Base-by-base conservation (phyloP, 2,329 filamentous ascomycete species). In the Orbilia brochopaga region DNA sequence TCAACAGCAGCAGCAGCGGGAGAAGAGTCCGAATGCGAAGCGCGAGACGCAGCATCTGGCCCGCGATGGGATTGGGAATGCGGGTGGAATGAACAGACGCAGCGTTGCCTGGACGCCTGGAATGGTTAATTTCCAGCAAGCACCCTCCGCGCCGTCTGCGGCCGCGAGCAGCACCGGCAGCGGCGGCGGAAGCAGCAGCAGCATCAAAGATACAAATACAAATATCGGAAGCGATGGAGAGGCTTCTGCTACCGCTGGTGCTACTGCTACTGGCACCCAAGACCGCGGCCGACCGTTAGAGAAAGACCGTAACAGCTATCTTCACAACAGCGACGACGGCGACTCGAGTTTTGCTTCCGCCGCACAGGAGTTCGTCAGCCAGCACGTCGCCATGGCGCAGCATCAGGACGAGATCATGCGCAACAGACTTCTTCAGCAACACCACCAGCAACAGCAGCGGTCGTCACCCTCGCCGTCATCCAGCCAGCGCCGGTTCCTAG, bases 91-190 rank as follows among this genome's bases (percentile, higher is more conserved):
- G 64, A 62, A 27, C 66, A 66, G 86, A 73, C 85, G 87, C 74
- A 91, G 85, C 75, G 81, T 94, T 74, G 82, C 88, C 2, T 97
- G 92, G 92, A 89, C 92, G 75, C 91, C 92, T 4, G 87, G 85
- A 37, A 85, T 86, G 77, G 81, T 82, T 57, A 65, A 72, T 72
- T 65, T 72, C 30, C 46, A 50, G 21, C 17, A 19, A 51, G 42
- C 46, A n/a, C n/a, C n/a, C 42, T 19, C n/a, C 50, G n/a, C 15
- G 19, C 48, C 27, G 27, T 8, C 27, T 32, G 27, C 27, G 27
- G 27, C 27, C 3, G 27, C 4, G 4, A 32, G 27, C 27, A 32
- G 27, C 27, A 32, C 8, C 8, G 27, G 8, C 27, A 32, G 4
- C 27, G 27, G 27, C 27, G 27, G 8, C 27, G 27, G 4, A 4